Evolutionary conservation across 2,329 filamentous ascomycete genomes (phyloP).

Genomic region (Fusarium bulbicola): DNA sequence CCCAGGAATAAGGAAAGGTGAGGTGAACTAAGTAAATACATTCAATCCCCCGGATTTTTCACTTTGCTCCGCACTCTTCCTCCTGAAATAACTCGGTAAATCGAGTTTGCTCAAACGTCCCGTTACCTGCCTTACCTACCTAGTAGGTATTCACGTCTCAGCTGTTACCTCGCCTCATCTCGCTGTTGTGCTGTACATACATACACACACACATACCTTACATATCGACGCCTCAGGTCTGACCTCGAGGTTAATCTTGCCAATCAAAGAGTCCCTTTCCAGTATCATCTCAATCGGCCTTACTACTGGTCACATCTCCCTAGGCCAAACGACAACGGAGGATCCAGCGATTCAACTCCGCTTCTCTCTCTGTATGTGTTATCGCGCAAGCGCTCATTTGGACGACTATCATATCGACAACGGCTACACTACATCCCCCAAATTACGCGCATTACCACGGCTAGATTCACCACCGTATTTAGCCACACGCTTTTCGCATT

Average conservation of each 20-base stretch:
- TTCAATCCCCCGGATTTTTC: slow-evolving; percentile 27
- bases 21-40: slow-evolving; percentile 17
- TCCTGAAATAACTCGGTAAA: not conserved
- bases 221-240: slow-evolving; percentile 20
- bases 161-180: not conserved
- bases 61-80: slow-evolving; percentile 16
- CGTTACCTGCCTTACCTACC: not conserved
- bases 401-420: slow-evolving; percentile 18
- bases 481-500: slow-evolving; percentile 18
- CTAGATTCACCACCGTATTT: slow-evolving; percentile 14
- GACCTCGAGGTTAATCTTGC: slow-evolving; percentile 17
- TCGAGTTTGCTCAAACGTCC: not conserved
- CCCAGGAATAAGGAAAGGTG: slow-evolving; percentile 1
- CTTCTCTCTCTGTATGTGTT: slow-evolving; percentile 16
- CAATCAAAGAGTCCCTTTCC: slow-evolving; percentile 8
- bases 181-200: not conserved
- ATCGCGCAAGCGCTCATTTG: slow-evolving; percentile 27
- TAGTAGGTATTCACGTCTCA: not conserved
- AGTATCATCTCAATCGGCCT: slow-evolving; percentile 17
- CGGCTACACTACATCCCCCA: slow-evolving; percentile 16
- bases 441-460: slow-evolving; percentile 14
- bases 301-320: slow-evolving; percentile 29
- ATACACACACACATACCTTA: not conserved
- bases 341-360: slow-evolving; percentile 3
- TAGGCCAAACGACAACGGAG: slow-evolving; percentile 23